Conservation (phyloP, 306 rosid species). For the Alnus rubra region DNA sequence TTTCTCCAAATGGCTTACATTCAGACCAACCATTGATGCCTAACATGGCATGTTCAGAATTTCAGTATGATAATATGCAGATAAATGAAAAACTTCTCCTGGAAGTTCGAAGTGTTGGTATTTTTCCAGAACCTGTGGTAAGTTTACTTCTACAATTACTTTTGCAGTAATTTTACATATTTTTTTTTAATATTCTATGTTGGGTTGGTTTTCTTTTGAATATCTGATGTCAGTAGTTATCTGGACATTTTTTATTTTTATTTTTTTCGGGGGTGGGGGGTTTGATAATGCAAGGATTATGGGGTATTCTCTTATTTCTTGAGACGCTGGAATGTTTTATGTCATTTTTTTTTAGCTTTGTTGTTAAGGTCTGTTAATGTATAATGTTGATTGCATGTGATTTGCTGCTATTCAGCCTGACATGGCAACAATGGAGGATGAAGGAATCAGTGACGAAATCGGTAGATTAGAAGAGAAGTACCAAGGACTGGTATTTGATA, state of each 20-base stretch:
- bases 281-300: neutral
- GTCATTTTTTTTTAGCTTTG: slow-evolving; percentile 12
- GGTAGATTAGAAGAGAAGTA: slow-evolving; percentile 63
- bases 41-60: slow-evolving; percentile 60
- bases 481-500: slow-evolving; percentile 64
- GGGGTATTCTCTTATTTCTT: neutral
- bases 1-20: slow-evolving; percentile 59
- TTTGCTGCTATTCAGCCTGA: slow-evolving; percentile 62
- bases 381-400: slow-evolving; percentile 31
- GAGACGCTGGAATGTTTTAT: slow-evolving; percentile 18
- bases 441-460: slow-evolving; percentile 70
- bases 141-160: slow-evolving; percentile 32
- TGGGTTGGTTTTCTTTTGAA: slow-evolving; percentile 5
- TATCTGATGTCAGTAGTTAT: slow-evolving; percentile 10
- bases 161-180: neutral
- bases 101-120: slow-evolving; percentile 91
- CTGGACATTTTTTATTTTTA: neutral
- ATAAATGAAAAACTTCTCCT: slow-evolving; percentile 81
- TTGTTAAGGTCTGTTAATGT: slow-evolving; percentile 15
- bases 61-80: slow-evolving; percentile 63
- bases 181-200: slow-evolving; percentile 3
- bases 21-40: slow-evolving; percentile 51
- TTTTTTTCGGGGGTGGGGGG: neutral
- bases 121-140: slow-evolving; percentile 77
- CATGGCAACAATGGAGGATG: slow-evolving; percentile 65